Evolutionary conservation across 805 yeast species (phyloP), one percentile per base, ranked within the genome.

Genomic region (Myxozyma udenii): DNA sequence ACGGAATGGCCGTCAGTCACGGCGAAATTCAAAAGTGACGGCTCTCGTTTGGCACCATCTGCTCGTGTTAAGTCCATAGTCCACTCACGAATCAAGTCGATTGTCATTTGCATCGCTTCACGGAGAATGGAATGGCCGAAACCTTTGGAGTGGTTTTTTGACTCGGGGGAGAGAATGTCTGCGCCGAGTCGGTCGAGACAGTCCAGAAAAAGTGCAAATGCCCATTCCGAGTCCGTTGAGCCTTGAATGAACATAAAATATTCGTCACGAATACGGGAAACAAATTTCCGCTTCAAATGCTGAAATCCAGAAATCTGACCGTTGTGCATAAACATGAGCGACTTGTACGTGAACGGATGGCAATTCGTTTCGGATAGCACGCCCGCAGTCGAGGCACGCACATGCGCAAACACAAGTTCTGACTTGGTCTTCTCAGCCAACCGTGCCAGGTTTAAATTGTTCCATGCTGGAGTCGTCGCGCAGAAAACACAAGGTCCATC

Each of bases 401-500:
- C 97, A 68, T 93, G 98, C 2, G 95, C 98, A 73, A 93, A 93
- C 1, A 91, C 87, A 44, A 90, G 71, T 46, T 77, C 75, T 0
- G 95, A 84, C 65, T 85, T 81, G 2, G 98, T 93, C 72, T 91
- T 88, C 63, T 82, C 87, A 0, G 96, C 87, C 26, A 93, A 72
- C 33, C 89, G 80, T 53, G 87, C 91, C 50, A 93, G 72, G 64
- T 93, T 93, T 64, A 86, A 80, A 68, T 93, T 93, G 71, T 93
- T 93, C 98, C 98, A 93, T 0, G 96, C 95, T 0, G 98, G 98
- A 0, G 98, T 93, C 43, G 90, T 93, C 11, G 98, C 98, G 61
- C 88, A 83, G 72, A 87, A 93, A 2, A 89, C 78, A 68, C 98
- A 93, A 23, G 98, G 98, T 1, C 88, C 86, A 39, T 80, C 79